A percentile compares a stretch with the other conserved stretches of the same genome.
Evolutionary conservation across 441 rosid genomes (phyloP).

Genomic region (Populus hybrid): DNA sequence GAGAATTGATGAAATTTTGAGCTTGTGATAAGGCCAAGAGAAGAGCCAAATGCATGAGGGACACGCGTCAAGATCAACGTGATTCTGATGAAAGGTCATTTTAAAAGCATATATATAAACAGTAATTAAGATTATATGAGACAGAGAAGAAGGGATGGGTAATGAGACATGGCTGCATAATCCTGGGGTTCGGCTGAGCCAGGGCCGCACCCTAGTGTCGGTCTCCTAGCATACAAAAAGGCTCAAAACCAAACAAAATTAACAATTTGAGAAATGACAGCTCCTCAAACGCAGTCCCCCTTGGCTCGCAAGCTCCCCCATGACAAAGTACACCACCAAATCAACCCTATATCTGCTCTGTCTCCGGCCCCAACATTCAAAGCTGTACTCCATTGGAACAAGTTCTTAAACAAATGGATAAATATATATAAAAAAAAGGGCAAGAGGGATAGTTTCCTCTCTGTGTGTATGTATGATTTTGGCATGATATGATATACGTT

Average conservation of each 20-base stretch:
- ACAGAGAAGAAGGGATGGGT: conserved; percentile 16
- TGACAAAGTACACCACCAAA: neutral
- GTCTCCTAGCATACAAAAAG: conserved; percentile 37
- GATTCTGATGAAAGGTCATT: conserved; percentile 36
- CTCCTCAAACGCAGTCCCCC: conserved; percentile 33
- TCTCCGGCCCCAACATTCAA: conserved; percentile 35
- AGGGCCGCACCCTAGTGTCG: conserved; percentile 54
- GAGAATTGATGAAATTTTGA: neutral
- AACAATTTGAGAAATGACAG: conserved; percentile 38
- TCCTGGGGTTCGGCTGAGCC: conserved; percentile 49
- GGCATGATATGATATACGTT: no score
- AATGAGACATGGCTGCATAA: conserved; percentile 44
- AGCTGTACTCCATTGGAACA: conserved; percentile 38
- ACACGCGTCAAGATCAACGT: conserved; percentile 22
- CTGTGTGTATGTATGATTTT: no score
- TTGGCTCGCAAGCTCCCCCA: neutral
- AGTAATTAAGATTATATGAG: neutral
- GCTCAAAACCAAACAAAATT: conserved; percentile 28
- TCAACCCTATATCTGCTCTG: conserved; percentile 30
- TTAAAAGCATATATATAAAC: conserved; percentile 8
- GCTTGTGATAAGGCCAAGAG: neutral
- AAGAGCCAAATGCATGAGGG: conserved; percentile 29
- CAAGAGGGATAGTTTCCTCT: no score
- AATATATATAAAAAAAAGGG: neutral
- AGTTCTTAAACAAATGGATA: neutral